Conservation (phyloP, 2,329 filamentous ascomycete genomes). For the Penicillium sp. region DNA sequence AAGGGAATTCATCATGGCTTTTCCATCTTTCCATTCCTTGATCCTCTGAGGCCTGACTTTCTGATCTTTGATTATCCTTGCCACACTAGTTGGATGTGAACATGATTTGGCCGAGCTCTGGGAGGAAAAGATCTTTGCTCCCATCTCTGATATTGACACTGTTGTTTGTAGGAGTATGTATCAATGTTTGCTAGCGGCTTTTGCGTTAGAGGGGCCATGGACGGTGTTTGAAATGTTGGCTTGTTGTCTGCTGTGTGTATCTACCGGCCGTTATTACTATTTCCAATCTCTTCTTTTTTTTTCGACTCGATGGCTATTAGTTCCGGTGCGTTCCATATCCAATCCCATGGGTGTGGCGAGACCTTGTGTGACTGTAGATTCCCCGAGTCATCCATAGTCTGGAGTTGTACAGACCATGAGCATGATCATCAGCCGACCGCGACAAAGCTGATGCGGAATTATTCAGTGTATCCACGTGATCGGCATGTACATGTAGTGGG, state of each 20-base stretch:
- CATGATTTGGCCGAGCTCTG: slow-evolving; percentile 3
- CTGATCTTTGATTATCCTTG: background rate
- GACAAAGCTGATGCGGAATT: background rate
- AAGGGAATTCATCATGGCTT: slow-evolving; percentile 43
- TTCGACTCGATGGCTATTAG: background rate
- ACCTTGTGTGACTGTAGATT: slow-evolving; percentile 20
- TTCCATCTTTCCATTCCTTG: background rate
- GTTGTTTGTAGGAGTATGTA: slow-evolving; percentile 24
- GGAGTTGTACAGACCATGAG: background rate
- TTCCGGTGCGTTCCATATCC: slow-evolving; percentile 6
- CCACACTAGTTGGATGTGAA: slow-evolving; percentile 4
- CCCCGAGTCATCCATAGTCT: background rate
- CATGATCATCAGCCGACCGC: background rate
- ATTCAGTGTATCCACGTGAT: background rate
- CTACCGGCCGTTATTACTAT: background rate
- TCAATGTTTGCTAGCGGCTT: slow-evolving; percentile 18
- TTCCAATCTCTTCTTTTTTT: slow-evolving; percentile 5
- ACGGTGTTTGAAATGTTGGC: slow-evolving; percentile 12
- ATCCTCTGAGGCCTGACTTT: background rate
- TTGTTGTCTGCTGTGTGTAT: slow-evolving; percentile 10
- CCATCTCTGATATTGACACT: background rate
- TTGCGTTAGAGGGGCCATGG: slow-evolving; percentile 16
- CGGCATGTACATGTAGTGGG: background rate
- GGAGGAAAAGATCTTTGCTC: background rate
- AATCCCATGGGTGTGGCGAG: slow-evolving; percentile 15